Evolutionary conservation across 2,329 filamentous ascomycete species (phyloP).

Genomic region (Venturia effusa): DNA sequence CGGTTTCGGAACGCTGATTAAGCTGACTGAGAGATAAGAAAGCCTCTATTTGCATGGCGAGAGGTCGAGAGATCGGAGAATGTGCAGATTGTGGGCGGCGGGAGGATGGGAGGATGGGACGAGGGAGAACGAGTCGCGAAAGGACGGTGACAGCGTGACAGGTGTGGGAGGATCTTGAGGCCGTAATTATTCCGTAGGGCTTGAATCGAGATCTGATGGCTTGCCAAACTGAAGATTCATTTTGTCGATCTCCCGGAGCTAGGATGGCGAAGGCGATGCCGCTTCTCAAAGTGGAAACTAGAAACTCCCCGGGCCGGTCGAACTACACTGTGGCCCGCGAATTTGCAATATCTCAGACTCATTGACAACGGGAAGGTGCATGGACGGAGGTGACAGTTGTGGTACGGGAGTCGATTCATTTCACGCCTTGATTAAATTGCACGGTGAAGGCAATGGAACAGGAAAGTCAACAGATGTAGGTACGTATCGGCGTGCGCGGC

Average conservation of each 20-base stretch:
- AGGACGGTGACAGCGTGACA: not conserved
- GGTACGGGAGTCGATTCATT: not conserved
- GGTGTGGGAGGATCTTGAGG: not conserved
- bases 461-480: not conserved
- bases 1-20: not conserved
- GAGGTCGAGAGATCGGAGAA: not conserved
- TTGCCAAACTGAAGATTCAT: not conserved
- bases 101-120: not conserved
- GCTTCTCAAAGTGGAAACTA: not conserved
- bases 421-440: too few relatives aligned
- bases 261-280: not conserved
- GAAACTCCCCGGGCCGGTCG: too few relatives aligned
- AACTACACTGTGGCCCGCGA: too few relatives aligned
- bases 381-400: not conserved
- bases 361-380: not conserved
- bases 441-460: too few relatives aligned
- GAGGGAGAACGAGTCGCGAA: not conserved
- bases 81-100: not conserved
- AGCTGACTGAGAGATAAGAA: not conserved
- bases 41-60: not conserved
- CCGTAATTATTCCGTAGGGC: not conserved
- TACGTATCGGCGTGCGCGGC: not conserved
- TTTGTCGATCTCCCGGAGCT: not conserved
- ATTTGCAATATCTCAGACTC: not conserved
- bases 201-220: not conserved